Evolutionary conservation across 768 basidiomycete species (phyloP).

Genomic region (Naganishia vishniacii): DNA sequence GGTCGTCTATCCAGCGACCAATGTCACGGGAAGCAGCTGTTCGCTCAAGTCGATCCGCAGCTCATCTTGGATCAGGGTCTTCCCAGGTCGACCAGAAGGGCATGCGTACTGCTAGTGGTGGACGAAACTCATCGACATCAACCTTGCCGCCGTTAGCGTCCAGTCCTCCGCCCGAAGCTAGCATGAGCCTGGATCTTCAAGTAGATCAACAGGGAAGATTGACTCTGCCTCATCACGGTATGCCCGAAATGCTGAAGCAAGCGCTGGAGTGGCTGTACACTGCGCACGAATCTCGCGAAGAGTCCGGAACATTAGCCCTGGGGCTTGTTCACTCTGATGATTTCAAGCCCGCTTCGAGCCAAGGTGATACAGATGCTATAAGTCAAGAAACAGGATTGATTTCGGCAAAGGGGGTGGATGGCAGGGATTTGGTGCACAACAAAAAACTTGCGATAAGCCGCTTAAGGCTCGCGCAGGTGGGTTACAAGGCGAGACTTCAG

Average conservation of each 20-base stretch:
- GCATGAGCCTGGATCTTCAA: background rate
- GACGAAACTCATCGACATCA: background rate
- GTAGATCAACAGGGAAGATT: background rate
- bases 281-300: slow-evolving; percentile 63
- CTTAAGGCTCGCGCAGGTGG: slow-evolving; percentile 23
- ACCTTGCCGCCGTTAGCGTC: background rate
- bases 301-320: background rate
- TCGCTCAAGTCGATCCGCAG: background rate
- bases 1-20: background rate
- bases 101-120: background rate
- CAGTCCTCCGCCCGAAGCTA: background rate
- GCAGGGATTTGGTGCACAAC: slow-evolving; percentile 43
- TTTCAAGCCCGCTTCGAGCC: slow-evolving; percentile 49
- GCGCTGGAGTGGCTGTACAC: slow-evolving; percentile 94
- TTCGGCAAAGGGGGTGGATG: slow-evolving; percentile 54
- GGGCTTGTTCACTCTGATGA: background rate
- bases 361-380: background rate
- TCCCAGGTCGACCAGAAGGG: background rate
- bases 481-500: background rate
- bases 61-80: background rate
- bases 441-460: slow-evolving; percentile 70
- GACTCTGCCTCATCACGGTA: slow-evolving; percentile 42
- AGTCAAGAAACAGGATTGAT: slow-evolving; percentile 70
- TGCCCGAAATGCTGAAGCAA: slow-evolving; percentile 75
- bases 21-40: background rate